phyloP scores from a whole-genome alignment of 2,329 filamentous ascomycete genomes.

The Hypoxylon sp. region DNA sequence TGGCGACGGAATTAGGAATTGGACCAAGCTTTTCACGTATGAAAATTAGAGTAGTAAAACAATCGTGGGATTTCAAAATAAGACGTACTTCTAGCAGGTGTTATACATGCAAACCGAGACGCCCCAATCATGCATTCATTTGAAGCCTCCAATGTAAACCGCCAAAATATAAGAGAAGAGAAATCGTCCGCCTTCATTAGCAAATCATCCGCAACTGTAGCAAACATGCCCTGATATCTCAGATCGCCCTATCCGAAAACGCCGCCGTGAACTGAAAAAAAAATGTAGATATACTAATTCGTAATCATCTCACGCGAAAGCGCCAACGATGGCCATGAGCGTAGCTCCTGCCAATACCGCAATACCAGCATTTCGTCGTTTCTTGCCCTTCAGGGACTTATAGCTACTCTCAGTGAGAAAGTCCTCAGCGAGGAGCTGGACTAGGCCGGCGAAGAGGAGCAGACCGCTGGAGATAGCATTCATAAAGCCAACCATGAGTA shows the following conservation, averaged over 20 bases:
- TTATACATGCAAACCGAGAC: conserved; percentile 12
- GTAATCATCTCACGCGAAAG: conserved; percentile 66
- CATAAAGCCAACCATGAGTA: conserved; percentile 86
- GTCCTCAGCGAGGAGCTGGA: conserved; percentile 86
- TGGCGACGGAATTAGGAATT: neutral
- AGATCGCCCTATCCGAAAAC: conserved; percentile 18
- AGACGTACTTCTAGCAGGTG: conserved; percentile 9
- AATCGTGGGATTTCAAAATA: conserved; percentile 5
- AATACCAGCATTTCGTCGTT: conserved; percentile 68
- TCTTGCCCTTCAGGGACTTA: conserved; percentile 68
- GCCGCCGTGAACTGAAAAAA: conserved; percentile 13
- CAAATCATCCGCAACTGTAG: too few species aligned
- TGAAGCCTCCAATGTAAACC: too few species aligned
- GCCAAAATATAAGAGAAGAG: too few species aligned
- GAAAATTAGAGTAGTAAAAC: conserved; percentile 7
- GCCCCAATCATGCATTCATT: too few species aligned
- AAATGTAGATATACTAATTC: neutral
- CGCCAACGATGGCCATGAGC: conserved; percentile 76
- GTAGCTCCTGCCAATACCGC: conserved; percentile 70
- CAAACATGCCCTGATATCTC: neutral
- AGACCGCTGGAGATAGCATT: conserved; percentile 85
- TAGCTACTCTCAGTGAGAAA: conserved; percentile 82
- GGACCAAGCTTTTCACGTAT: neutral
- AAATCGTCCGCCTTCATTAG: too few species aligned
- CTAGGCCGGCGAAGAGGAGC: conserved; percentile 81